Evolutionary conservation across 2,329 filamentous ascomycete genomes (phyloP).

Genomic region (Chaetomium sp.): DNA sequence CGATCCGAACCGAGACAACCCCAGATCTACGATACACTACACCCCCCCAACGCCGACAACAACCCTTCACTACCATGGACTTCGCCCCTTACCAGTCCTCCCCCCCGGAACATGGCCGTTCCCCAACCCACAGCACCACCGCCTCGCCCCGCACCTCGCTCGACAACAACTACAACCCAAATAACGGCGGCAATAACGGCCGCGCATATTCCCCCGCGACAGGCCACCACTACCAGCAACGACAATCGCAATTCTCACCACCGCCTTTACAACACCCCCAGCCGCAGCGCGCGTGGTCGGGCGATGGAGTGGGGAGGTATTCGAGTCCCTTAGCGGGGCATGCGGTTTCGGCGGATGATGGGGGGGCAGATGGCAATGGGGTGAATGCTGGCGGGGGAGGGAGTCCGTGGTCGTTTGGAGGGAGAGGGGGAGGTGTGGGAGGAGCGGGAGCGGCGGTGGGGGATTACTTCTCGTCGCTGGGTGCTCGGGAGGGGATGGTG

Average conservation of each 20-base stretch:
- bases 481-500: slow-evolving; percentile 48
- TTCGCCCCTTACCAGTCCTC: slow-evolving; percentile 97
- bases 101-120: slow-evolving; percentile 76
- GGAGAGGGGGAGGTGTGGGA: slow-evolving; percentile 15
- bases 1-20: no score
- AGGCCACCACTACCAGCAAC: slow-evolving; percentile 27
- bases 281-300: slow-evolving; percentile 51
- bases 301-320: slow-evolving; percentile 33
- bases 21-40: no score
- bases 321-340: slow-evolving; percentile 19
- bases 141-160: slow-evolving; percentile 53
- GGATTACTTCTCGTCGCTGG: slow-evolving; percentile 36
- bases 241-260: slow-evolving; percentile 35
- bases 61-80: slow-evolving; percentile 54
- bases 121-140: slow-evolving; percentile 50
- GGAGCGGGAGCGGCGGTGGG: slow-evolving; percentile 21
- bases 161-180: slow-evolving; percentile 36
- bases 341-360: background rate
- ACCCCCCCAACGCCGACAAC: no score
- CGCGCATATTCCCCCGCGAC: slow-evolving; percentile 43
- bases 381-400: slow-evolving; percentile 3
- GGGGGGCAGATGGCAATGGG: slow-evolving; percentile 1
- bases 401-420: slow-evolving; percentile 8
- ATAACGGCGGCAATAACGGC: slow-evolving; percentile 37
- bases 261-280: slow-evolving; percentile 48